Base-by-base conservation (phyloP, 2,329 filamentous ascomycete genomes). In the Paradendryphiella salina region DNA sequence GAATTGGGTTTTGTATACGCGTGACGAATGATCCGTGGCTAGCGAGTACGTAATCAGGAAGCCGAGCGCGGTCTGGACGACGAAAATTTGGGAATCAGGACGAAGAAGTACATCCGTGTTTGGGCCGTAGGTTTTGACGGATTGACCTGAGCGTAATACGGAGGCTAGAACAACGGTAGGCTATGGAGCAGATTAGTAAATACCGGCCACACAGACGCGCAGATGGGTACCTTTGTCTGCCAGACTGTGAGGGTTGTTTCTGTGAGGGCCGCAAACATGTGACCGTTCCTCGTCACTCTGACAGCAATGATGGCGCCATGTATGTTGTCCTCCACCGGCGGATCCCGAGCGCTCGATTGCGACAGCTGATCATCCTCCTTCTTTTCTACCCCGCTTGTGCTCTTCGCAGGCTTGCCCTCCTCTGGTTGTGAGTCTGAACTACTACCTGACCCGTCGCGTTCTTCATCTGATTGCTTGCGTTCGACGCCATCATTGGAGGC, bases 31-130 rank as follows among this genome's bases (percentile, higher is more conserved):
- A 67, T 96, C 93, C 14, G 87, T 90, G 10, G 91, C 89, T 34
- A 99, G 79, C 0, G 92, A 93, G 71, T 99, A 99, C 4, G 92
- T 97, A 62, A 99, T 94, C 21, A 99, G 81, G 70, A 89, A 97
- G 54, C 92, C 92, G 38, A 86, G 78, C 33, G 85, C 82, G 3
- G 94, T 97, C 68, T 93, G 91, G 36, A 96, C 86, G 31, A 96
- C 91, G 43, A 96, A 84, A 45, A 97, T 95, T 51, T 90, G 88
- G 5, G 90, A 91, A 73, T 99, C 94, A 4, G 94, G 93, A 46
- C 92, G 87, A 52, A 99, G 83, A 9, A 96, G 80, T 35, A 99
- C 82, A 61, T 90, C 85, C 46, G 88, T 83, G 72, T 96, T 97
- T 31, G 85, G 81, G 32, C 94, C 94, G 69, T 97, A 97, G 1